These are phyloP conservation scores for Gyrodon lividus DNA, from an alignment of 768 basidiomycete genomes.

Conservation along the genomic window DNA sequence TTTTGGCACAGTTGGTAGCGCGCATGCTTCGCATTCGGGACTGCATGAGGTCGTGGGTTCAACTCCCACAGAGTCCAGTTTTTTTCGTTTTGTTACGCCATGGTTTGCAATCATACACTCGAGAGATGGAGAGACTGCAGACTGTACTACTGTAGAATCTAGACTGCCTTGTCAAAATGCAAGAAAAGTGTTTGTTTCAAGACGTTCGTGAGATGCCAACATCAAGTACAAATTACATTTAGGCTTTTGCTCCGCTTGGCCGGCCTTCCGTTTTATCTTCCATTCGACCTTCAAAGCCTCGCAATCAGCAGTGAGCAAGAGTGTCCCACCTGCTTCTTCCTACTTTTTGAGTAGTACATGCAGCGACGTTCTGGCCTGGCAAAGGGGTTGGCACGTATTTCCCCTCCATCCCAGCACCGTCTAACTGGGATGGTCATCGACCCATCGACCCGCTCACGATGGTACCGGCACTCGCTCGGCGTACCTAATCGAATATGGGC, in stretches of 20 bases:
- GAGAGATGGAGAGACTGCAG: too few species aligned
- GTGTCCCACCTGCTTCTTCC: neutral
- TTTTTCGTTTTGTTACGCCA: slow-evolving; percentile 6
- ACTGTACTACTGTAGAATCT: neutral
- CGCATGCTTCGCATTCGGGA: slow-evolving; percentile 52
- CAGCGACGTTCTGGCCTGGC: slow-evolving; percentile 53
- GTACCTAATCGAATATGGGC: slow-evolving; percentile 71
- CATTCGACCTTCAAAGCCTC: slow-evolving; percentile 3
- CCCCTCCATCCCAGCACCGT: slow-evolving; percentile 39
- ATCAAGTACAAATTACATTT: neutral
- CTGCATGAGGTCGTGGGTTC: slow-evolving; percentile 61
- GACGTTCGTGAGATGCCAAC: neutral
- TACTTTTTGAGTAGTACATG: slow-evolving; percentile 36
- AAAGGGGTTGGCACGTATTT: slow-evolving; percentile 58
- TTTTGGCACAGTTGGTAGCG: slow-evolving; percentile 62
- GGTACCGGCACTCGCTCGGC: slow-evolving; percentile 56
- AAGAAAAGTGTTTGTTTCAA: too few species aligned
- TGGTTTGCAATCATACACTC: too few species aligned
- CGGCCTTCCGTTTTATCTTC: slow-evolving; percentile 1
- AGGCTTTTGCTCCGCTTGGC: too few species aligned
- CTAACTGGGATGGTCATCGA: slow-evolving; percentile 45
- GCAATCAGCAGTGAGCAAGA: neutral
- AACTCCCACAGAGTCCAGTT: slow-evolving; percentile 51
- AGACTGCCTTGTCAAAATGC: neutral
- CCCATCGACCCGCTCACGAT: slow-evolving; percentile 49